Percentiles rank a stretch among this genome's conserved stretches.
Evolutionary conservation across 768 basidiomycete genomes (phyloP).

Genomic region (Gymnopilus dilepis): DNA sequence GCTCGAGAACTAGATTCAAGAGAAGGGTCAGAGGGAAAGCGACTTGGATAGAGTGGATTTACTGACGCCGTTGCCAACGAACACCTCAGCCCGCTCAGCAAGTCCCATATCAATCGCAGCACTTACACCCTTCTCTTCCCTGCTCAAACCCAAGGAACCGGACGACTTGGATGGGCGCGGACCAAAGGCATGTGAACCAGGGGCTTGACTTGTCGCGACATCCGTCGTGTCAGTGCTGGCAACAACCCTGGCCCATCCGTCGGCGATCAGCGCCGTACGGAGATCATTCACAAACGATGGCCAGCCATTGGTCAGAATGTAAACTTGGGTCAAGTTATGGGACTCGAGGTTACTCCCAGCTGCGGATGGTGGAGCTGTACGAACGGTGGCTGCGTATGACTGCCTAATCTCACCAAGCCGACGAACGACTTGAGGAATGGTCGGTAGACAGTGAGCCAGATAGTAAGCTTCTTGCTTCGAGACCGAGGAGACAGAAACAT

Average conservation of each 20-base stretch:
- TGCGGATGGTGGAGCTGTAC: neutral
- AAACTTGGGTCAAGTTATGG: constrained; percentile 36
- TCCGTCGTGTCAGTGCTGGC: constrained; percentile 43
- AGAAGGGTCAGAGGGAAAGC: neutral
- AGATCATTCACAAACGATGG: constrained; percentile 47
- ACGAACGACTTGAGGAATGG: constrained; percentile 44
- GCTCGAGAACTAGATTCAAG: constrained; percentile 48
- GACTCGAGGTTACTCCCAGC: too few relatives aligned
- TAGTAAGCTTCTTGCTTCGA: constrained; percentile 35
- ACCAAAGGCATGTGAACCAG: neutral
- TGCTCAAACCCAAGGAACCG: constrained; percentile 35
- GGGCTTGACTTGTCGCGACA: too few relatives aligned
- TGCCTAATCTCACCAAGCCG: constrained; percentile 40
- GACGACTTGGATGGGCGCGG: neutral
- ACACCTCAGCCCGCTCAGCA: constrained; percentile 60
- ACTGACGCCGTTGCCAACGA: constrained; percentile 66
- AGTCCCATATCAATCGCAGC: constrained; percentile 68
- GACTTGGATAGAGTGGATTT: constrained; percentile 8
- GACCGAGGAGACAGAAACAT: neutral
- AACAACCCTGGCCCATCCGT: constrained; percentile 56
- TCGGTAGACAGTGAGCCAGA: constrained; percentile 49
- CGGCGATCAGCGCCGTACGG: constrained; percentile 39
- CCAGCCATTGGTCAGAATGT: constrained; percentile 59
- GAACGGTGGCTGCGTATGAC: constrained; percentile 28
- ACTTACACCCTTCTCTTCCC: constrained; percentile 50